These are phyloP conservation scores for Trichomonas gallinae DNA, from an alignment of 208 protist genomes.

Conservation along the genomic window DNA sequence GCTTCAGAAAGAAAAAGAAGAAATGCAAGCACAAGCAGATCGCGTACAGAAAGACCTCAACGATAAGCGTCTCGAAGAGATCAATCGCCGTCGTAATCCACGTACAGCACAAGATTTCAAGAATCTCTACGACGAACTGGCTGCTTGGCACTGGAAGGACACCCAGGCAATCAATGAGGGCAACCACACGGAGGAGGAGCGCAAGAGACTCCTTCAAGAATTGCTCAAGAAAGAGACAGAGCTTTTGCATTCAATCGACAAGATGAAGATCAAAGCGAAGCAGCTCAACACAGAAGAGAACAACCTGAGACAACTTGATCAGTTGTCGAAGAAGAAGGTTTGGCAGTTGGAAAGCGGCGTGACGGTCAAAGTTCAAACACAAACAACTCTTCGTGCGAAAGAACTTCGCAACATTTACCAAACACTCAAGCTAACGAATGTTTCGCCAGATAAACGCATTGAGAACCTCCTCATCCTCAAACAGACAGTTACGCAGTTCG, in stretches of 20 bases:
- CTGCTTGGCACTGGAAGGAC: conserved; percentile 64
- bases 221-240: conserved; percentile 76
- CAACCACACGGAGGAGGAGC: conserved; percentile 47
- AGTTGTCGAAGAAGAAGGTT: conserved; percentile 59
- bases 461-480: conserved; percentile 84
- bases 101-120: conserved; percentile 69
- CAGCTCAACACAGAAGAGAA: conserved; percentile 50
- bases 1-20: conserved; percentile 46
- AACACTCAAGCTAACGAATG: conserved; percentile 42
- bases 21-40: conserved; percentile 47
- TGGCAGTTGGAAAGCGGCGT: conserved; percentile 52
- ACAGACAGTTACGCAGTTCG: conserved; percentile 83
- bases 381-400: conserved; percentile 65
- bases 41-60: conserved; percentile 51
- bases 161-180: conserved; percentile 52
- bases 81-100: conserved; percentile 66
- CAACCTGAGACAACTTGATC: conserved; percentile 47
- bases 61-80: conserved; percentile 55
- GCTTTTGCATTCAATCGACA: conserved; percentile 79
- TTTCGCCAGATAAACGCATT: conserved; percentile 58
- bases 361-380: conserved; percentile 59
- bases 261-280: conserved; percentile 49
- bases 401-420: conserved; percentile 72
- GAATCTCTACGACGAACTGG: conserved; percentile 64
- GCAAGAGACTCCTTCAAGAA: conserved; percentile 54